A percentile compares a stretch with the other conserved stretches of the same genome.
Evolutionary conservation across 345 rosid species (phyloP).

Genomic region (Moricandia arvensis): DNA sequence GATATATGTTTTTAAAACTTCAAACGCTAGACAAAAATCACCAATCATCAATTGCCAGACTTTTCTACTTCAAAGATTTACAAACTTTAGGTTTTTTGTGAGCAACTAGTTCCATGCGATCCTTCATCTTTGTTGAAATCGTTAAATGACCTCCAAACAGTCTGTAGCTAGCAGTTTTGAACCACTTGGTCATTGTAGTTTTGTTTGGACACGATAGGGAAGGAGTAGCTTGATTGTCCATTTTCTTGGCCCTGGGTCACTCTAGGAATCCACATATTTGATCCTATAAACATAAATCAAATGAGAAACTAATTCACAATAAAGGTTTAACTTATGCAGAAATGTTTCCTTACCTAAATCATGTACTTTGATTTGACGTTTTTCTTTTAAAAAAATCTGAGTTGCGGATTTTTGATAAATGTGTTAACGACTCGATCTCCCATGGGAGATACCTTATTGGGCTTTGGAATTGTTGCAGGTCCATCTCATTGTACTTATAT

Average conservation of each 20-base stretch:
- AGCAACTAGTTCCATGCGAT: too few species aligned
- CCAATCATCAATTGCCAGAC: too few species aligned
- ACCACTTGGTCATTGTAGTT: too few species aligned
- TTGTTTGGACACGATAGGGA: too few species aligned
- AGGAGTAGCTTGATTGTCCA: background rate
- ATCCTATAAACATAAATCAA: background rate
- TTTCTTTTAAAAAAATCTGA: background rate
- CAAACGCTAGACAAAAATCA: too few species aligned
- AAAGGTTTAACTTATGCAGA: background rate
- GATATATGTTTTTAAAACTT: too few species aligned
- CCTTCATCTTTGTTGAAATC: too few species aligned
- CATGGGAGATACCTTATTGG: constrained; percentile 58
- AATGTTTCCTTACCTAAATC: background rate
- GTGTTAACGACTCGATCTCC: constrained; percentile 49
- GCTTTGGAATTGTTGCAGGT: constrained; percentile 38
- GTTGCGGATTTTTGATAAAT: constrained; percentile 3
- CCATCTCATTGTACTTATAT: constrained; percentile 64
- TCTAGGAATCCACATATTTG: background rate
- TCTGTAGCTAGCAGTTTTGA: background rate
- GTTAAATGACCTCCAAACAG: too few species aligned
- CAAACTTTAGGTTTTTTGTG: too few species aligned
- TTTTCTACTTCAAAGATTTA: too few species aligned
- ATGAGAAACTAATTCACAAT: background rate
- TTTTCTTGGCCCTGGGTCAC: background rate
- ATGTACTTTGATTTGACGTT: background rate